Evolutionary conservation across 805 yeast species (phyloP), one percentile per base, ranked within the genome.

Genomic region (Tetrapisispora pingtungensis): DNA sequence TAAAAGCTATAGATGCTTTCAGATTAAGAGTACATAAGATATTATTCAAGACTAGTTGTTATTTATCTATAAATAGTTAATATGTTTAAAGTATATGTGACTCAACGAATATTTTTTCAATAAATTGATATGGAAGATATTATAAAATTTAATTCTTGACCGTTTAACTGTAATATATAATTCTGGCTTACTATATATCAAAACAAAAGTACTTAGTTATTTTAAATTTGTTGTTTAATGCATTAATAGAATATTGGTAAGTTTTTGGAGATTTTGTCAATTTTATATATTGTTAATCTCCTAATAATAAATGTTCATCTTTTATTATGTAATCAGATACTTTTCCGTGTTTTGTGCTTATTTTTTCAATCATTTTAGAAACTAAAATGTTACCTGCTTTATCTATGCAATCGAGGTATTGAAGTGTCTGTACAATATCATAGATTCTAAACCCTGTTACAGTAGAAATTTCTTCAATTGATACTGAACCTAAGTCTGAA

Each of bases 361-460:
- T n/a, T n/a, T 34, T 41, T 18, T 41, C 39, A 5, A 31, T 34
- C 36, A 41, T 41, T 10, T n/a, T 34, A 4, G 43, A 33, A 2
- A 34, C 14, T 14, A 15, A 31, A 15, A 41, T 26, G n/a, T 41
- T 33, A 13, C 39, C 43, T 4, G 33, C 15, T 2, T 58, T 59
- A 10, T 56, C 64, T 2, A 77, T 46, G 18, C 71, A 70, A 3
- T 61, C 55, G 79, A 84, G 74, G 49, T 74, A 66, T 49, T 78
- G 78, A 24, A 84, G 59, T 0, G 90, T 71, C 55, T 74, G 57
- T 1, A 78, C 54, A 0, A 83, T 65, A 58, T 84, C 93, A 31
- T 77, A 80, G 10, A 66, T 64, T 49, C 90, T 59, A 48, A 83
- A 75, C 0, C 87, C 84, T 1, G 90, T 81, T 3, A 57, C 58